Evolutionary conservation across 257 asterid species (phyloP), one percentile per base, ranked within the genome.

Genomic region (Petrea volubilis): DNA sequence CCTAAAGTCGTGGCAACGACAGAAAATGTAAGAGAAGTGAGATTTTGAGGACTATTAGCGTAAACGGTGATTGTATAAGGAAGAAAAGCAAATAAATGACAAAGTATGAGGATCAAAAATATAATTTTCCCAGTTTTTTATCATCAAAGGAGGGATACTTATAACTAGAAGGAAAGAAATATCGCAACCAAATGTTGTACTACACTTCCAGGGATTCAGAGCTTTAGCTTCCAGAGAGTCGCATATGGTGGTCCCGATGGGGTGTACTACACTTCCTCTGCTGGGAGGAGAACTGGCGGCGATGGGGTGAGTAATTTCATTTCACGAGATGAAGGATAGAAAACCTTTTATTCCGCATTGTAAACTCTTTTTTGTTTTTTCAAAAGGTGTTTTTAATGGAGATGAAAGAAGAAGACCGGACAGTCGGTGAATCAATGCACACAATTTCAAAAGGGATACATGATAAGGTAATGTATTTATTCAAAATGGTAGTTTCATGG

Each of bases 401-500:
- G 79, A 86, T 86, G 83, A 85, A 86, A 40, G 96, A 92, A 74
- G 97, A 90, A 24, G 96, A 90, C 65, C 74, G 79, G 68, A 79
- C 28, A 17, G 70, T 81, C 53, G 88, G 93, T 40, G 93, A 93
- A 80, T 88, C 97, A 9, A 78, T 86, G 46, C 93, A 86, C 33
- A 92, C 96, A 14, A 59, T 90, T 47, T 86, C 97, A 1, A 92
- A 85, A 79, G 98, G 97, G 68, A 82, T 92, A 55, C 85, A 58
- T 28, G 78, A 87, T 44, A 90, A 88, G 95, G 97, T 93, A 81
- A 74, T 59, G n/a, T 1, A 38, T 38, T 38, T 2, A 31, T 7
- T 7, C 3, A 31, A 31, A 31, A 8, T 76, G 40, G 33, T 41
- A 27, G 34, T 34, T 15, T 67, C 55, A 5, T 28, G 18, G 23